Percentiles rank a stretch among this genome's conserved stretches.
phyloP scores from a whole-genome alignment of 2,329 filamentous ascomycete species.

The Pseudocercospora ulei region DNA sequence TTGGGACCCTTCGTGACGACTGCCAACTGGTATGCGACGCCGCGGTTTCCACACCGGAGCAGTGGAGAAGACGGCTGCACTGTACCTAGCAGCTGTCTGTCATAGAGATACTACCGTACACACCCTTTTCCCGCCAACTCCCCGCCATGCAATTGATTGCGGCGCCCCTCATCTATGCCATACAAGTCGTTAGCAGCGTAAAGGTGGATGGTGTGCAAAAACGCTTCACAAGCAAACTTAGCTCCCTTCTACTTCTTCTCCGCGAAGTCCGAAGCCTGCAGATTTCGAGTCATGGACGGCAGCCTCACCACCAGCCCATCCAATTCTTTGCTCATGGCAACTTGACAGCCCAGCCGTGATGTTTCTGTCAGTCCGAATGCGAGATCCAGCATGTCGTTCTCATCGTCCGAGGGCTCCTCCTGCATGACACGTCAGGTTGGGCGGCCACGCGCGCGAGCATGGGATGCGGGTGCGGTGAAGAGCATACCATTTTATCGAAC shows the following conservation, averaged over 20 bases:
- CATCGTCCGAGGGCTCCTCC: conserved; percentile 42
- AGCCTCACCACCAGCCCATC: conserved; percentile 77
- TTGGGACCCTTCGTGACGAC: too few species aligned
- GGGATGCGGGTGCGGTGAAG: too few species aligned
- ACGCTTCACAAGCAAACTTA: not conserved
- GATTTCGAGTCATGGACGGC: conserved; percentile 86
- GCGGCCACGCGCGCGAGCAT: not conserved
- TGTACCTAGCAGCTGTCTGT: conserved; percentile 1
- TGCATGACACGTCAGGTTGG: conserved; percentile 10
- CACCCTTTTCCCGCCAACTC: conserved; percentile 1
- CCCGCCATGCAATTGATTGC: conserved; percentile 10
- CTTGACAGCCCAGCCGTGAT: conserved; percentile 73
- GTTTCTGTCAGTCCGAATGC: conserved; percentile 87
- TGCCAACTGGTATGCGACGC: too few species aligned
- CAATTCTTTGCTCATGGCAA: conserved; percentile 80
- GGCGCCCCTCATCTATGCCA: conserved; percentile 7
- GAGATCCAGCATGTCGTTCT: conserved; percentile 80
- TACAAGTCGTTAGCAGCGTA: conserved; percentile 9
- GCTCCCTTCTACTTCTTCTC: conserved; percentile 31
- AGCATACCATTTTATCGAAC: conserved; percentile 34
- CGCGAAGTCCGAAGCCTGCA: conserved; percentile 86
- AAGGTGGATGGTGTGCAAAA: conserved; percentile 1
- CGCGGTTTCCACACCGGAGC: too few species aligned
- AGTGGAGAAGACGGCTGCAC: too few species aligned
- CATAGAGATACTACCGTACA: conserved; percentile 6